Conservation (phyloP, 192 early-diverging fungal genomes). For the Coemansia sp. region DNA sequence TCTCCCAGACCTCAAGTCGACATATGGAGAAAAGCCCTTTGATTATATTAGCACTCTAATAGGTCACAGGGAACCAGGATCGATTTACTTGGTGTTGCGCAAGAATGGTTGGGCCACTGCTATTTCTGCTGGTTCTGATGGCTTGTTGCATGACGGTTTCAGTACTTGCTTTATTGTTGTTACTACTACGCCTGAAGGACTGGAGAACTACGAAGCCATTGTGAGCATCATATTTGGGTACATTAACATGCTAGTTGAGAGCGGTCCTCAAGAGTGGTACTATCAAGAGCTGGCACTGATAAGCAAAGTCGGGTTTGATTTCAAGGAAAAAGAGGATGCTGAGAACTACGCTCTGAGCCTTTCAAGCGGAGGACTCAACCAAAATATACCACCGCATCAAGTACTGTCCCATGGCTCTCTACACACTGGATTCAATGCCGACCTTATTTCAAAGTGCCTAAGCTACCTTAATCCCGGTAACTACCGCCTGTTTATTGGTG, state of each 20-base stretch:
- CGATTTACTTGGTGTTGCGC: conserved; percentile 75
- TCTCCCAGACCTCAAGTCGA: conserved; percentile 67
- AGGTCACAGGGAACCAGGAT: conserved; percentile 78
- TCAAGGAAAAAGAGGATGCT: conserved; percentile 64
- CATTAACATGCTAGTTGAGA: conserved; percentile 10
- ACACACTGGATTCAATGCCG: conserved; percentile 61
- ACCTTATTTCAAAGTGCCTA: conserved; percentile 62
- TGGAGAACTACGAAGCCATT: conserved; percentile 18
- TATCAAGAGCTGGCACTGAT: conserved; percentile 40
- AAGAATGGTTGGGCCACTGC: conserved; percentile 80
- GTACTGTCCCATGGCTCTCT: conserved; percentile 65
- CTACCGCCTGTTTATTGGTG: conserved; percentile 54
- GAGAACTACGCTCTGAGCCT: conserved; percentile 10
- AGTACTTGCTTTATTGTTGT: conserved; percentile 18
- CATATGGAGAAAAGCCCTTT: conserved; percentile 57
- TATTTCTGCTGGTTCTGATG: conserved; percentile 43
- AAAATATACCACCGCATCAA: conserved; percentile 60
- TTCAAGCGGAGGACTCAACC: conserved; percentile 51
- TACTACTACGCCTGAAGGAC: conserved; percentile 22
- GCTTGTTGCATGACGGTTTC: conserved; percentile 31
- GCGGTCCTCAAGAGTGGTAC: conserved; percentile 24
- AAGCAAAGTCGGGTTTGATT: conserved; percentile 53
- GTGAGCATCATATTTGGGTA: conserved; percentile 30
- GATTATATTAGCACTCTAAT: conserved; percentile 74
- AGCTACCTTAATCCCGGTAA: conserved; percentile 59